Evolutionary conservation across 108 stramenopile genomes (phyloP).

Genomic region (Cylindrotheca fusiformis): DNA sequence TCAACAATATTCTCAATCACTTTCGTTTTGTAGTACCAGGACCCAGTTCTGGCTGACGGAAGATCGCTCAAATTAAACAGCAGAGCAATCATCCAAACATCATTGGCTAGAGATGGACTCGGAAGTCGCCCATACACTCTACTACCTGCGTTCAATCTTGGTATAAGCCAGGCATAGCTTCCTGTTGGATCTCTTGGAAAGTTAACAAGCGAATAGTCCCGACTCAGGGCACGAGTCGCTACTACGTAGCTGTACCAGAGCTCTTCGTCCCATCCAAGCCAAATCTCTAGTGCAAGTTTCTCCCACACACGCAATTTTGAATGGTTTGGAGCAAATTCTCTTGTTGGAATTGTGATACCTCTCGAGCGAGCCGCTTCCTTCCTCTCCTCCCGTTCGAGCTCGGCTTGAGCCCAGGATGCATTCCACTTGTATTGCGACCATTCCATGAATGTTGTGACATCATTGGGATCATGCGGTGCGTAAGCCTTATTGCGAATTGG

Average conservation of each 20-base stretch:
- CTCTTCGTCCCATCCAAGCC: slow-evolving; percentile 31
- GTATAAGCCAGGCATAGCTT: slow-evolving; percentile 29
- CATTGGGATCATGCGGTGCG: slow-evolving; percentile 18
- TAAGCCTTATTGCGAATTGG: slow-evolving; percentile 4
- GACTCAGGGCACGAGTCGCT: slow-evolving; percentile 5
- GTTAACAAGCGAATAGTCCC: slow-evolving; percentile 9
- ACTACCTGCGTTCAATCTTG: neutral
- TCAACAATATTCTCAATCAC: slow-evolving; percentile 1
- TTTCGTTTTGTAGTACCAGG: slow-evolving; percentile 26
- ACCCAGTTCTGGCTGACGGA: neutral
- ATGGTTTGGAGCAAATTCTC: slow-evolving; percentile 5
- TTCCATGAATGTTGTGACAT: slow-evolving; percentile 33
- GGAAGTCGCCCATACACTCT: neutral
- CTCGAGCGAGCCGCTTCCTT: slow-evolving; percentile 12
- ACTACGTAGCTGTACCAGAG: slow-evolving; percentile 25
- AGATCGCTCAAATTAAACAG: slow-evolving; percentile 25
- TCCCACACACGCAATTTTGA: slow-evolving; percentile 22
- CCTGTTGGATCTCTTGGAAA: slow-evolving; percentile 9
- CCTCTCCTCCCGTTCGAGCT: slow-evolving; percentile 12
- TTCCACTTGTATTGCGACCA: slow-evolving; percentile 39
- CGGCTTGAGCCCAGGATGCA: slow-evolving; percentile 19
- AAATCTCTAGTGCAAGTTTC: slow-evolving; percentile 24
- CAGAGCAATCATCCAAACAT: slow-evolving; percentile 31
- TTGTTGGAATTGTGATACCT: slow-evolving; percentile 16
- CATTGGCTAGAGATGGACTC: slow-evolving; percentile 1